These are phyloP conservation scores for Xenosphaeropsis pyriputrescens DNA, from an alignment of 2,329 filamentous ascomycete genomes.

Conservation along the genomic window DNA sequence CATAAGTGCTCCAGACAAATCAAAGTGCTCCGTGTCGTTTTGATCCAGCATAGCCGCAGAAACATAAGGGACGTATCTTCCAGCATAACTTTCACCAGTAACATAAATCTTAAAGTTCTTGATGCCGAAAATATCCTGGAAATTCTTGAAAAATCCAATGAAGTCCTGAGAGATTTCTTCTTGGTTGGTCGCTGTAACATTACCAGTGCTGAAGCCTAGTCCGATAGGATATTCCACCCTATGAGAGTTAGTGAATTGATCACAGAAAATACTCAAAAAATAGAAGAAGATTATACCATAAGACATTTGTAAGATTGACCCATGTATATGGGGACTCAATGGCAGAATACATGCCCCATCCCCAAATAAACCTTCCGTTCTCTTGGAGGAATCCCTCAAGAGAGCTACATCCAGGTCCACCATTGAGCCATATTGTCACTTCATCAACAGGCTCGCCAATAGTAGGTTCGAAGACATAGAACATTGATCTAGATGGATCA, in stretches of 20 bases:
- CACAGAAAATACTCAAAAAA: no score
- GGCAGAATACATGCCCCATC: conserved; percentile 11
- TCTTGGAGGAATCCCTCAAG: conserved; percentile 20
- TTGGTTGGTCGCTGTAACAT: conserved; percentile 21
- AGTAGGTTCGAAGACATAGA: conserved; percentile 37
- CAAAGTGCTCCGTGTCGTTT: conserved; percentile 31
- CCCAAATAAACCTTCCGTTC: conserved; percentile 19
- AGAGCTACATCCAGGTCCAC: conserved; percentile 18
- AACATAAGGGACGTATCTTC: conserved; percentile 40
- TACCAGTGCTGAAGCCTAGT: conserved; percentile 11
- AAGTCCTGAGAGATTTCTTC: conserved; percentile 29
- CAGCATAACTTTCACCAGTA: conserved; percentile 38
- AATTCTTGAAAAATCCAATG: conserved; percentile 36
- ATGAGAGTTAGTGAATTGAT: not conserved
- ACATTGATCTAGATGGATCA: conserved; percentile 24
- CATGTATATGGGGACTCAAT: conserved; percentile 15
- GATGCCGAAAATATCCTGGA: conserved; percentile 36
- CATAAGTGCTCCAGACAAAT: conserved; percentile 26
- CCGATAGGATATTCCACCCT: conserved; percentile 30
- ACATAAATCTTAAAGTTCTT: conserved; percentile 37
- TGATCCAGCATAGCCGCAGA: conserved; percentile 33
- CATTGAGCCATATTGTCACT: conserved; percentile 27
- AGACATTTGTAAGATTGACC: conserved; percentile 25
- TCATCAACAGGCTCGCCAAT: conserved; percentile 27
- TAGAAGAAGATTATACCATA: conserved; percentile 10